Conservation (phyloP, 495 filamentous ascomycete species). For the Aspergillus kassunensis region DNA sequence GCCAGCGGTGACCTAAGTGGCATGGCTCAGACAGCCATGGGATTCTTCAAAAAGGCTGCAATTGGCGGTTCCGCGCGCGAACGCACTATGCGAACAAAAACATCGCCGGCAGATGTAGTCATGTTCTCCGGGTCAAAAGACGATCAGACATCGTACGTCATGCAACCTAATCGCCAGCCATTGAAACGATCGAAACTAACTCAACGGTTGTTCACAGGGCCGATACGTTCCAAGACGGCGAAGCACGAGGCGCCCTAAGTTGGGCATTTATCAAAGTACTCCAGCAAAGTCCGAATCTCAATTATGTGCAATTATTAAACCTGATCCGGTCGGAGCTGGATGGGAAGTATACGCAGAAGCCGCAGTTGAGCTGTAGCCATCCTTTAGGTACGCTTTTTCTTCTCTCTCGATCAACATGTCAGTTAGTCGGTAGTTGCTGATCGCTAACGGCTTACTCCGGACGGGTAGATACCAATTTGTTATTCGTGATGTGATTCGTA, state of each 20-base stretch:
- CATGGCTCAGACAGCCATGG: conserved; percentile 73
- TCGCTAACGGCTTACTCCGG: conserved; percentile 19
- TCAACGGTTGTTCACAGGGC: conserved; percentile 23
- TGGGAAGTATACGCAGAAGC: conserved; percentile 91
- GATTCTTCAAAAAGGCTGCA: conserved; percentile 90
- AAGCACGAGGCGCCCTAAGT: conserved; percentile 95
- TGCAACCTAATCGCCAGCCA: neutral
- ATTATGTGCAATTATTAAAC: conserved; percentile 91
- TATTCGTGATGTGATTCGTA: conserved; percentile 40
- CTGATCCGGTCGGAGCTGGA: conserved; percentile 89
- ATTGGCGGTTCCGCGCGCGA: conserved; percentile 74
- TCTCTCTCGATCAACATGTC: neutral
- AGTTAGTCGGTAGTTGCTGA: neutral
- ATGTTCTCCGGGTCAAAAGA: conserved; percentile 99
- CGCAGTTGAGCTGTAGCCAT: conserved; percentile 95
- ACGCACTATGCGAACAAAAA: conserved; percentile 78
- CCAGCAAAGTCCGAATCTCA: conserved; percentile 93
- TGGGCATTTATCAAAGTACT: conserved; percentile 93
- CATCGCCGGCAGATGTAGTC: conserved; percentile 90
- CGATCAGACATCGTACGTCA: conserved; percentile 68
- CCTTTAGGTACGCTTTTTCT: conserved; percentile 69
- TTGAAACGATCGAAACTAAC: neutral
- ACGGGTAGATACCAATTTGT: conserved; percentile 40
- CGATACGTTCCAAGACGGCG: conserved; percentile 53
- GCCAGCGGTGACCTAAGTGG: conserved; percentile 80